Evolutionary conservation across 139 green algal genomes (phyloP).

Genomic region (Ettlia oleoabundans): DNA sequence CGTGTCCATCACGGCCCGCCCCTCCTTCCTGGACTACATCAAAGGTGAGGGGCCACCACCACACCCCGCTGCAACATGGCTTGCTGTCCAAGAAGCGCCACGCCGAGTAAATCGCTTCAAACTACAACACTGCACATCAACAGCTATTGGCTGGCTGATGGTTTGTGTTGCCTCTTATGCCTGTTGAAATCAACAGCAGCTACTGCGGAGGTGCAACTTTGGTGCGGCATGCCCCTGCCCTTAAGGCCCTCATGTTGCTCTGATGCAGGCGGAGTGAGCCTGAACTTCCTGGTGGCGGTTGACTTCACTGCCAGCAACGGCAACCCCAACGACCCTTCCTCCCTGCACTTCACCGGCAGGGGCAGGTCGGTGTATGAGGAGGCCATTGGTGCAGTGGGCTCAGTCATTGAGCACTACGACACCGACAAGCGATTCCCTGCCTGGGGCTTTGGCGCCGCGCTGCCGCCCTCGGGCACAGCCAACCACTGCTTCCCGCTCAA

Average conservation of each 20-base stretch:
- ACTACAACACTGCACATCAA: too few relatives aligned
- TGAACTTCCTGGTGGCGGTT: conserved; percentile 37
- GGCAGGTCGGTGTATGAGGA: conserved; percentile 53
- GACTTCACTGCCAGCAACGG: conserved; percentile 65
- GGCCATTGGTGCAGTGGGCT: conserved; percentile 51
- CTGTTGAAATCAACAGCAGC: too few relatives aligned
- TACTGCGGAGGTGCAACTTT: too few relatives aligned
- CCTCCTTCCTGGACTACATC: conserved; percentile 55
- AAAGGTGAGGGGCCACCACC: not conserved
- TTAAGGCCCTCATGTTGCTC: too few relatives aligned
- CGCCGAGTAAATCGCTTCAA: too few relatives aligned
- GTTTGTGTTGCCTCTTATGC: too few relatives aligned
- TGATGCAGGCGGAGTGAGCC: too few relatives aligned
- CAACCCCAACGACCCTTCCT: conserved; percentile 29
- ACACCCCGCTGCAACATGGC: too few relatives aligned
- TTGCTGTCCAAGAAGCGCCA: too few relatives aligned
- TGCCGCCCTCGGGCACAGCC: conserved; percentile 11
- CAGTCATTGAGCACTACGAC: conserved; percentile 58
- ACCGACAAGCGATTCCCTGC: conserved; percentile 48
- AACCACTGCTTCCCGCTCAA: conserved; percentile 61
- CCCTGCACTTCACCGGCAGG: conserved; percentile 48
- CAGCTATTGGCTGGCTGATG: too few relatives aligned
- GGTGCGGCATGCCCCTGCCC: too few relatives aligned
- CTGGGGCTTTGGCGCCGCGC: conserved; percentile 56
- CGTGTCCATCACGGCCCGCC: not conserved